A percentile compares a stretch with the other conserved stretches of the same genome.
Evolutionary conservation across 768 basidiomycete species (phyloP).

Genomic region (Gautieria morchelliformis): DNA sequence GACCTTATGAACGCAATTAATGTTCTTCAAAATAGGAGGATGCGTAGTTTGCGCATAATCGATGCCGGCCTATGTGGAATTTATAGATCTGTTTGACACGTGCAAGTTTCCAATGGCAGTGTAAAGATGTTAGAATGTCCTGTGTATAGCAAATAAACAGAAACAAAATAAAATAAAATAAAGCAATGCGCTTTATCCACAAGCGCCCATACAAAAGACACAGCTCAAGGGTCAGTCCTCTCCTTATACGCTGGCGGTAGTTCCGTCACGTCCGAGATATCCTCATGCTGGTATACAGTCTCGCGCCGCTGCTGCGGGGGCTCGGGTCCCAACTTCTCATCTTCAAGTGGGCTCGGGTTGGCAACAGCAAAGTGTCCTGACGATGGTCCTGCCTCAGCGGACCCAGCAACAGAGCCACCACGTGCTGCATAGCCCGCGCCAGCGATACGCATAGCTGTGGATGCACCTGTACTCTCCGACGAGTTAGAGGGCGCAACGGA

Average conservation of each 20-base stretch:
- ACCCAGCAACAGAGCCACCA: background rate
- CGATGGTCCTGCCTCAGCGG: background rate
- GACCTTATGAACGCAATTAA: too few relatives aligned
- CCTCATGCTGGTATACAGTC: constrained; percentile 1
- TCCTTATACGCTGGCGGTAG: constrained; percentile 2
- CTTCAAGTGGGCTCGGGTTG: background rate
- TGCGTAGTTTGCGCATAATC: too few relatives aligned
- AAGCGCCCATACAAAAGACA: too few relatives aligned
- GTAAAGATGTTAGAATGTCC: too few relatives aligned
- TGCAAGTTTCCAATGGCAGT: too few relatives aligned
- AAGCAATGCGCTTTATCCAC: too few relatives aligned
- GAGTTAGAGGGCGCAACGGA: background rate
- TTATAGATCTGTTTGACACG: too few relatives aligned
- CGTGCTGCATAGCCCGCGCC: background rate
- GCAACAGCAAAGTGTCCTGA: background rate
- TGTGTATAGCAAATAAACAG: too few relatives aligned
- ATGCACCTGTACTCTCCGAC: background rate
- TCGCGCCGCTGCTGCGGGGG: background rate
- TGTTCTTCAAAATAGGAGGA: too few relatives aligned
- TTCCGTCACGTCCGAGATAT: background rate
- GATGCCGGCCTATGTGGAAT: too few relatives aligned
- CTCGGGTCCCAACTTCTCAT: background rate
- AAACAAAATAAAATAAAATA: too few relatives aligned
- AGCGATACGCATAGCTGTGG: background rate
- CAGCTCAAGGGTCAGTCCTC: background rate